Percentiles rank a stretch among this genome's conserved stretches.
phyloP scores from a whole-genome alignment of 441 rosid species.

The Populus tomentosa region DNA sequence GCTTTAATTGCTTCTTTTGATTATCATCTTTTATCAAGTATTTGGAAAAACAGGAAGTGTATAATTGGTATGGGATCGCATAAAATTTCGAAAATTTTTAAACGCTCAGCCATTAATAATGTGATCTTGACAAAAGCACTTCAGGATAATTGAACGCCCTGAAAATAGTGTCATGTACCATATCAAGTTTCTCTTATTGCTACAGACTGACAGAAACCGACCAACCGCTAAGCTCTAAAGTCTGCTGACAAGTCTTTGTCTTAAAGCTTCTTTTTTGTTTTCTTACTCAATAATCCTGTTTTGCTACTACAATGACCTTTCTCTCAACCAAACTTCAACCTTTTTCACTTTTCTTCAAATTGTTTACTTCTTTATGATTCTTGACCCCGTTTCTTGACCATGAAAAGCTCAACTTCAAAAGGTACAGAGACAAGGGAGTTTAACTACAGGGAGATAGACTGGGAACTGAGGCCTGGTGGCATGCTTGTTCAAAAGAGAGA shows the following conservation, averaged over 20 bases:
- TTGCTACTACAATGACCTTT: conserved; percentile 3
- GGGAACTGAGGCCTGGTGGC: conserved; percentile 55
- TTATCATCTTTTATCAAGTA: neutral
- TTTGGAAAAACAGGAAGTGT: neutral
- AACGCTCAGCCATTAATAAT: neutral
- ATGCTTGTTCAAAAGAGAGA: conserved; percentile 58
- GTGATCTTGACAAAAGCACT: neutral
- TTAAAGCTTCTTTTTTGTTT: conserved; percentile 15
- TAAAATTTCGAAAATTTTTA: neutral
- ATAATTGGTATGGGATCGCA: neutral
- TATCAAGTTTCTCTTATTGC: neutral
- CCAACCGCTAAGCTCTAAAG: conserved; percentile 14
- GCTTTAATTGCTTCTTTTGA: neutral
- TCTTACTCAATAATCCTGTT: conserved; percentile 18
- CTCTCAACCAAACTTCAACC: conserved; percentile 19
- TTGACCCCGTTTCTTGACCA: conserved; percentile 6
- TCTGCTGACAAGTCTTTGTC: conserved; percentile 27
- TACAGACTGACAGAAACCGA: neutral
- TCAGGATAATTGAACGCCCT: neutral
- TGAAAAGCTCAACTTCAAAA: conserved; percentile 33
- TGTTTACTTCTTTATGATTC: neutral
- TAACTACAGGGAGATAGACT: conserved; percentile 29
- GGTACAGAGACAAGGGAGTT: conserved; percentile 11
- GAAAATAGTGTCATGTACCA: neutral
- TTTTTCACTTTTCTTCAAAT: neutral